Percentiles rank a stretch among this genome's conserved stretches.
phyloP scores from a whole-genome alignment of 805 yeast species.

The Metschnikowia baotianmanensis region DNA sequence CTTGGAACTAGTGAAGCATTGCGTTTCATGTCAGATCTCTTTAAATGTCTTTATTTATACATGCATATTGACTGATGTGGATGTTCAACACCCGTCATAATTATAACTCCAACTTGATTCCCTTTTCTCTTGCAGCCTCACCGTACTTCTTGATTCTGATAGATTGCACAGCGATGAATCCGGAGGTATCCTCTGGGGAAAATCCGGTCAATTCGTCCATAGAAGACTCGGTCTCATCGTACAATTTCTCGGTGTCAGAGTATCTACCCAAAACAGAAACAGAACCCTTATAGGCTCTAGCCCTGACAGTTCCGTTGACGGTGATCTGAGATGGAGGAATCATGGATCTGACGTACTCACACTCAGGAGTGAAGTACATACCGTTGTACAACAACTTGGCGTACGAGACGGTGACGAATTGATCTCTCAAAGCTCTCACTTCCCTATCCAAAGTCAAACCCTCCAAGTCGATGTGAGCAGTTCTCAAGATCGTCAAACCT shows the following conservation, averaged over 20 bases:
- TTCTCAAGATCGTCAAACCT: constrained; percentile 91
- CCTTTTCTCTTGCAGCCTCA: constrained; percentile 85
- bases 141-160: constrained; percentile 98
- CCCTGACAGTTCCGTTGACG: constrained; percentile 95
- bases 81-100: constrained; percentile 1
- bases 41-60: not conserved
- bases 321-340: constrained; percentile 92
- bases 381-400: constrained; percentile 93
- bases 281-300: constrained; percentile 89
- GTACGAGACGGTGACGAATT: constrained; percentile 89
- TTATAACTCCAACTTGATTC: constrained; percentile 50
- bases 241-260: constrained; percentile 91
- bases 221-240: constrained; percentile 96
- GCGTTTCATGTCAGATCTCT: not conserved
- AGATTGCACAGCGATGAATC: constrained; percentile 97
- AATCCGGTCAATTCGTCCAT: constrained; percentile 99
- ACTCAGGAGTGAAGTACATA: constrained; percentile 96
- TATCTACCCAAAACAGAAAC: constrained; percentile 86
- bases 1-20: no score
- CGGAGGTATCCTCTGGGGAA: constrained; percentile 94
- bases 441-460: constrained; percentile 97
- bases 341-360: constrained; percentile 92
- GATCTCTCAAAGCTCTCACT: constrained; percentile 95
- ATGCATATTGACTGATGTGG: constrained; percentile 1
- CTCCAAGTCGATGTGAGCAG: constrained; percentile 93